These are phyloP conservation scores for Colletotrichum trifolii DNA, from an alignment of 2,329 filamentous ascomycete species.

Conservation along the genomic window DNA sequence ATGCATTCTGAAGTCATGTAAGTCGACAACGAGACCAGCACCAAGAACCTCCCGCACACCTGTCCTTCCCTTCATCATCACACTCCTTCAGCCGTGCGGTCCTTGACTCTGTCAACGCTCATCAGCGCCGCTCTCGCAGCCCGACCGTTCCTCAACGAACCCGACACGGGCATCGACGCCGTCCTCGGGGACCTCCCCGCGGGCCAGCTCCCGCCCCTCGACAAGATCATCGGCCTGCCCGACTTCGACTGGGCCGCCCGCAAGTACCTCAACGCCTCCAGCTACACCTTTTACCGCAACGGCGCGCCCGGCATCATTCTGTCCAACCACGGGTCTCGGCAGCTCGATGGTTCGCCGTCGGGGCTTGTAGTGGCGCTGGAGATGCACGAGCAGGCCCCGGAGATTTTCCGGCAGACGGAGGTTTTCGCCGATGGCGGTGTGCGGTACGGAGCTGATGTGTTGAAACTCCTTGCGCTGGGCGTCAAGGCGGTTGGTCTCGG, in stretches of 20 bases:
- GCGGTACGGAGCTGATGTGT: constrained; percentile 51
- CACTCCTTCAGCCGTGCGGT: no score
- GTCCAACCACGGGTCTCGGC: constrained; percentile 56
- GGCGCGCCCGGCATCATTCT: constrained; percentile 57
- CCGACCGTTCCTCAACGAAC: constrained; percentile 33
- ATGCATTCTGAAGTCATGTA: no score
- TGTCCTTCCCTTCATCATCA: no score
- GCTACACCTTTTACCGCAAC: constrained; percentile 60
- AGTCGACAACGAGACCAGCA: no score
- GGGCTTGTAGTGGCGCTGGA: constrained; percentile 48
- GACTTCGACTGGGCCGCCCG: constrained; percentile 60
- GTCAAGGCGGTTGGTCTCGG: constrained; percentile 57
- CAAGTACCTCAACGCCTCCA: constrained; percentile 49
- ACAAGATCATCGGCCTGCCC: constrained; percentile 53
- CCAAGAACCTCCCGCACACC: no score
- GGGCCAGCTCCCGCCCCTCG: constrained; percentile 48
- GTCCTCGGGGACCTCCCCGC: constrained; percentile 40
- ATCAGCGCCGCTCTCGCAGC: background rate
- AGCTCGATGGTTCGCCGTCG: constrained; percentile 51
- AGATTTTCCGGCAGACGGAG: constrained; percentile 41
- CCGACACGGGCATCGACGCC: constrained; percentile 46
- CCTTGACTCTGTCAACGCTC: background rate
- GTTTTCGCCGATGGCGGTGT: constrained; percentile 53
- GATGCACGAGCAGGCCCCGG: constrained; percentile 41
- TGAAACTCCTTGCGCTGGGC: constrained; percentile 54